Evolutionary conservation across 2,329 filamentous ascomycete genomes (phyloP), one percentile per base, ranked within the genome.

Genomic region (Lachnellula willkommii): DNA sequence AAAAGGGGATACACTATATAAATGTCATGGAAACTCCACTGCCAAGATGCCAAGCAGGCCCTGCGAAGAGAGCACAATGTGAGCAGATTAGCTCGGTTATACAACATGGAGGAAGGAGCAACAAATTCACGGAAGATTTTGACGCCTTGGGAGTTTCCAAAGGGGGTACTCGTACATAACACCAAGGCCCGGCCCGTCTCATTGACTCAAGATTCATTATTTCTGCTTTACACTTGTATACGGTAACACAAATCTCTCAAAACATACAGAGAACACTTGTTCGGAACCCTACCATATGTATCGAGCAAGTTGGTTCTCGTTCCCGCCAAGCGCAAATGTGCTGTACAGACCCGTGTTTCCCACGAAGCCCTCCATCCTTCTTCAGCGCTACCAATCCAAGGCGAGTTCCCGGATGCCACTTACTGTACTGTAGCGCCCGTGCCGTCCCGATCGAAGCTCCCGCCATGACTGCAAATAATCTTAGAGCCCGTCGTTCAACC

Each of bases 11-110:
- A 12, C 28, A 12, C 28, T 11, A 32, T 32, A 32, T 32, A 32
- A 32, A 12, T 32, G 36, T 37, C 52, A 48, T 17, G 49, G 6
- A 17, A 48, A 32, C 12, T 40, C 14, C 3, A 17, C 15, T n/a
- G 48, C 48, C 28, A 50, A 51, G 49, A 45, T 51, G 49, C 36
- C 49, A 51, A 45, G 49, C 39, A 17, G 28, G 8, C 8, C 9
- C 28, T 32, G 9, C 28, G 2, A 32, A 32, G 46, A 47, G 50
- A 22, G 36, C 35, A 57, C 12, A 37, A 47, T 54, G 37, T 39
- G 50, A 55, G 53, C 28, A 55, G 15, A 35, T 50, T 50, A 28
- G 20, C 15, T 9, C 11, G 8, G 9, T n/a, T 9, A 9, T 20
- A 17, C 4, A 32, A 17, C 22, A 37, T 17, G 37, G 3, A 40